phyloP scores from a whole-genome alignment of 768 basidiomycete species.

The Tricholoma bakamatsutake region DNA sequence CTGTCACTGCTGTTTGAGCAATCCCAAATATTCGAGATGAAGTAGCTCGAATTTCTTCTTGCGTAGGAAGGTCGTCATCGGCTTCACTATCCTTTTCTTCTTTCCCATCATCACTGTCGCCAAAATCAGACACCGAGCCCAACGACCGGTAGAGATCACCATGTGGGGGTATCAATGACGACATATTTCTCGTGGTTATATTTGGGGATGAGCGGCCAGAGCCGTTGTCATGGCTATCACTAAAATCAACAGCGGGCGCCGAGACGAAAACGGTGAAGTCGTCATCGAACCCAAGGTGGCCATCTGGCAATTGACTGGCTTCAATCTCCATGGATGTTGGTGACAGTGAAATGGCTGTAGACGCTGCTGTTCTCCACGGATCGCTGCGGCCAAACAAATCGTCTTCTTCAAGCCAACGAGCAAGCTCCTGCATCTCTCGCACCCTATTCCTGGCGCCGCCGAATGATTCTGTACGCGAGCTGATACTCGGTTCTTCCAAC shows the following conservation, averaged over 20 bases:
- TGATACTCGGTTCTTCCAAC: slow-evolving; percentile 13
- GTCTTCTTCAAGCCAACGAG: slow-evolving; percentile 57
- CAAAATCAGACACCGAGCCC: slow-evolving; percentile 57
- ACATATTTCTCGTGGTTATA: slow-evolving; percentile 14
- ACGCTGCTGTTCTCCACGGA: slow-evolving; percentile 35
- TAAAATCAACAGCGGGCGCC: slow-evolving; percentile 31
- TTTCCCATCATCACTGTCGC: slow-evolving; percentile 31
- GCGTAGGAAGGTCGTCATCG: slow-evolving; percentile 36
- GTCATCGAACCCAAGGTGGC: slow-evolving; percentile 50
- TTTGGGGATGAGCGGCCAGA: slow-evolving; percentile 20
- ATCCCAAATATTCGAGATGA: slow-evolving; percentile 46
- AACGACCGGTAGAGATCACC: slow-evolving; percentile 42
- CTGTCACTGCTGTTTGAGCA: neutral
- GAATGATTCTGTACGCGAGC: slow-evolving; percentile 16
- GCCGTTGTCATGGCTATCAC: slow-evolving; percentile 8
- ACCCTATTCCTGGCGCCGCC: slow-evolving; percentile 30
- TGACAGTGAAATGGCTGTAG: slow-evolving; percentile 21
- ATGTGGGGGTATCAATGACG: slow-evolving; percentile 14
- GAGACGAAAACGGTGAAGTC: slow-evolving; percentile 76
- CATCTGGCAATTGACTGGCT: neutral
- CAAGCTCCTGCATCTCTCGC: slow-evolving; percentile 52
- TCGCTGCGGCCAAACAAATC: slow-evolving; percentile 25
- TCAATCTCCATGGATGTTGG: slow-evolving; percentile 18
- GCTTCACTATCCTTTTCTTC: slow-evolving; percentile 17
- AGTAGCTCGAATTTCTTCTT: slow-evolving; percentile 42